These are phyloP conservation scores for Cicer bijugum DNA, from an alignment of 306 rosid species.

Conservation along the genomic window DNA sequence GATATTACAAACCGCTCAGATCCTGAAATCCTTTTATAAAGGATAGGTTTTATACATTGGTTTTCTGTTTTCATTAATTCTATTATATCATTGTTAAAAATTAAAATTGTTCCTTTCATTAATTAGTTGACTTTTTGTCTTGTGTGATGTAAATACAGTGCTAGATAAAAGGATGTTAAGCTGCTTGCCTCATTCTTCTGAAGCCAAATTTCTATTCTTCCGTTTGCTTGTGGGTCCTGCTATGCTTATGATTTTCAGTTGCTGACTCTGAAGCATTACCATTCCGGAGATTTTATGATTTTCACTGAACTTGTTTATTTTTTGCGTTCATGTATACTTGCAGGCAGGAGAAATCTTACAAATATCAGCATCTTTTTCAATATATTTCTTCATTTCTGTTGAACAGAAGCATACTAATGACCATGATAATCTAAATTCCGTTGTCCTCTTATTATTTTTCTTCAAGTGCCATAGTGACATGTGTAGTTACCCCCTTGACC, in stretches of 20 bases:
- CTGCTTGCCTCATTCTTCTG: slow-evolving; percentile 42
- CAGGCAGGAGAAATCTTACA: slow-evolving; percentile 40
- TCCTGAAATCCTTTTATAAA: slow-evolving; percentile 34
- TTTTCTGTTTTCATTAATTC: slow-evolving; percentile 25
- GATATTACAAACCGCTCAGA: slow-evolving; percentile 22
- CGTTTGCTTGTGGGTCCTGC: slow-evolving; percentile 36
- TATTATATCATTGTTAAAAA: slow-evolving; percentile 8
- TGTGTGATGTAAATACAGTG: slow-evolving; percentile 42
- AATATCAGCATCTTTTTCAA: slow-evolving; percentile 37
- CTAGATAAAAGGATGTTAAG: slow-evolving; percentile 40
- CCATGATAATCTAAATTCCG: slow-evolving; percentile 13
- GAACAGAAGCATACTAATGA: slow-evolving; percentile 27
- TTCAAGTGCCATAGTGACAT: not conserved
- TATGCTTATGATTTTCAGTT: slow-evolving; percentile 15
- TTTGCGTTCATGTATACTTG: slow-evolving; percentile 41
- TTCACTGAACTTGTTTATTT: slow-evolving; percentile 37
- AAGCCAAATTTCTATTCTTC: slow-evolving; percentile 39
- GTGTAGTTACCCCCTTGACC: not conserved
- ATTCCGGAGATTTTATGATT: slow-evolving; percentile 38
- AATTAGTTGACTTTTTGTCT: slow-evolving; percentile 35
- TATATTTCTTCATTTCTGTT: slow-evolving; percentile 33
- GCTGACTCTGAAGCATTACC: slow-evolving; percentile 39
- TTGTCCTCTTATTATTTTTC: slow-evolving; percentile 10
- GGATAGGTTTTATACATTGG: not conserved
- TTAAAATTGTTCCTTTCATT: slow-evolving; percentile 7